Evolutionary conservation across 1,284 basidiomycete species (phyloP).

Genomic region (Cystobasidium slooffiae): DNA sequence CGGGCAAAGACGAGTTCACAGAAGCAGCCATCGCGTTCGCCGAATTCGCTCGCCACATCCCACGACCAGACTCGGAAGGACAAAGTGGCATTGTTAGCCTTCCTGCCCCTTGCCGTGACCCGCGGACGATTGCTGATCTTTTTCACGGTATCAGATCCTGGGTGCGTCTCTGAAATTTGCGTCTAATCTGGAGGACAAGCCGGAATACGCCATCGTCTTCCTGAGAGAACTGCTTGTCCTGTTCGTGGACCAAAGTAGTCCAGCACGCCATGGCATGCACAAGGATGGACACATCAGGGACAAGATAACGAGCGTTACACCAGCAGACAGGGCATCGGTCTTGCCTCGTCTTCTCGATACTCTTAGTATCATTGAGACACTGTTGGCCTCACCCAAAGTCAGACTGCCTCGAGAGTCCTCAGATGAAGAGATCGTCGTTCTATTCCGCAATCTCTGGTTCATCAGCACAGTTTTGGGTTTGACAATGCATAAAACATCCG

Average conservation of each 20-base stretch:
- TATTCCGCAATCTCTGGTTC: constrained; percentile 96
- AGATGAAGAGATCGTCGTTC: constrained; percentile 67
- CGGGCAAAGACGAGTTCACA: constrained; percentile 21
- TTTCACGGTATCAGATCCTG: constrained; percentile 6
- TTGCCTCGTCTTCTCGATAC: constrained; percentile 57
- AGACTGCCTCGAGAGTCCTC: constrained; percentile 65
- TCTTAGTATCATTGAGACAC: constrained; percentile 84
- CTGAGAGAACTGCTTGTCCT: constrained; percentile 43
- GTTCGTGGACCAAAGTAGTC: constrained; percentile 37
- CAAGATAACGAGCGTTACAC: constrained; percentile 12
- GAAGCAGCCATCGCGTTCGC: constrained; percentile 33
- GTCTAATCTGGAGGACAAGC: constrained; percentile 15
- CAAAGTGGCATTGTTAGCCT: constrained; percentile 17
- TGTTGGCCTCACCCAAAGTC: constrained; percentile 77
- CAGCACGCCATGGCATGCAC: constrained; percentile 27
- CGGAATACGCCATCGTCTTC: constrained; percentile 31
- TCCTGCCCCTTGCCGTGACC: not conserved
- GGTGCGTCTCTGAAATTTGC: constrained; percentile 17
- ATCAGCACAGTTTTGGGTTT: constrained; percentile 81
- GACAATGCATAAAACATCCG: constrained; percentile 60
- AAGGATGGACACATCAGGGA: constrained; percentile 37
- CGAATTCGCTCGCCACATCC: not conserved
- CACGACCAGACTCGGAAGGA: constrained; percentile 3
- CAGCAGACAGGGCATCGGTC: constrained; percentile 8
- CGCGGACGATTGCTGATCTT: not conserved